Base-by-base conservation (phyloP, 768 basidiomycete genomes). In the Pulveroboletus frians region DNA sequence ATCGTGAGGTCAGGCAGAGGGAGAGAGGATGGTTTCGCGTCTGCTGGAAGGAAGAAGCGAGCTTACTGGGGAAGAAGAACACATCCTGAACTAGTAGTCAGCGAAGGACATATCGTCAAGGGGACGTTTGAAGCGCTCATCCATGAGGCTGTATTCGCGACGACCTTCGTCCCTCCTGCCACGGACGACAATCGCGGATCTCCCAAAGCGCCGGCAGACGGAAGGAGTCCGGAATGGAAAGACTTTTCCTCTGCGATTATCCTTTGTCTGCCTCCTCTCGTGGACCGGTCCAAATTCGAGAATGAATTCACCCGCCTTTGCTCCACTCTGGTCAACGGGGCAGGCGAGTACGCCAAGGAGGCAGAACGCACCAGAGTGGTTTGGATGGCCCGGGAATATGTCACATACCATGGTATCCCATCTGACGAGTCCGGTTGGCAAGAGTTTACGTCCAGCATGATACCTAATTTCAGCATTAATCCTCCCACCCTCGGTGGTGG, bases 101-200 rank as follows among this genome's bases (percentile, higher is more conserved):
- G 49, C 30, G 68, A 72, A 48, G 65, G 54, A 2, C 63, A 56
- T 9, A 73, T 91, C 30, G 73, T 77, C 57, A 82, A 78, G 42
- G 90, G 89, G 11, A 83, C 81, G 0, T 77, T 81, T 35, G 90
- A 92, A 63, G 88, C 92, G 1, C 74, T 93, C 6, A 69, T 85
- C 0, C 91, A 94, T 59, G 92, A 92, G 66, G 70, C 80, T 10
- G 82, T 89, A 11, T 92, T 92, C 62, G 84, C 78, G 11, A 90
- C 88, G 1, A 81, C 80, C 13, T 88, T 85, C 61, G 46, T 69
- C 38, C 42, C 63, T 43, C 20, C 52, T 30, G 32, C 49, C 35
- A 30, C 43, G 27, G 60, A 62, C n/a, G 52, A 48, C 9, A 49
- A 56, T 18, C 30, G 39, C 17, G 58, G 60, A 21, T 52, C 49